Conservation (phyloP, 2,329 filamentous ascomycete species). For the Aspergillus sp. region DNA sequence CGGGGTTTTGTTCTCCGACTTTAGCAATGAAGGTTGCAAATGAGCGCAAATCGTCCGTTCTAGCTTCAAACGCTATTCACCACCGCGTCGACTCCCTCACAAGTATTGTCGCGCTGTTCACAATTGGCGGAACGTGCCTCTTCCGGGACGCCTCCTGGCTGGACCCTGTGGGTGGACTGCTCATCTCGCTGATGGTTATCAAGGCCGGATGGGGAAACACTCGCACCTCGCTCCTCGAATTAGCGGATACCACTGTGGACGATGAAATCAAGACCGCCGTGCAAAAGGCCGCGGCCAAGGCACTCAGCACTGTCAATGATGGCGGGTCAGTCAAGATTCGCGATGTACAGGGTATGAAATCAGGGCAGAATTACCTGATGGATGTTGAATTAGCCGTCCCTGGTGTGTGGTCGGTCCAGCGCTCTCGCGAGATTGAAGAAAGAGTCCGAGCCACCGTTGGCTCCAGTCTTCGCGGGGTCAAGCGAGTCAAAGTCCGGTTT, state of each 20-base stretch:
- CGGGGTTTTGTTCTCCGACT: not conserved
- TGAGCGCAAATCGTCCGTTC: conserved; percentile 90
- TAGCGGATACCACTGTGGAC: conserved; percentile 89
- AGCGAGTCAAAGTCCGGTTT: conserved; percentile 81
- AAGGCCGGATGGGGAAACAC: conserved; percentile 88
- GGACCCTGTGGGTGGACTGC: conserved; percentile 86
- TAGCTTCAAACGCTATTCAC: conserved; percentile 94
- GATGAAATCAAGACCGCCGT: conserved; percentile 76
- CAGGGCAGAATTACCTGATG: conserved; percentile 92
- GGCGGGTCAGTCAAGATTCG: conserved; percentile 67
- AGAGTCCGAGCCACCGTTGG: conserved; percentile 71
- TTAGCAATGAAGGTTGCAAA: conserved; percentile 93
- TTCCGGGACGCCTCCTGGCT: conserved; percentile 85
- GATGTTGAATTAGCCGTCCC: conserved; percentile 86
- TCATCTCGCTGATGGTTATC: conserved; percentile 92
- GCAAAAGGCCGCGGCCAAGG: conserved; percentile 62
- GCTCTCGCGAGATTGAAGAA: conserved; percentile 69
- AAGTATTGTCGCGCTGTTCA: conserved; percentile 85
- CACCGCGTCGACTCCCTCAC: conserved; percentile 96
- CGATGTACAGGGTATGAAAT: conserved; percentile 86
- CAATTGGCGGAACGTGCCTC: conserved; percentile 86
- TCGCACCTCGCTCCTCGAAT: conserved; percentile 74
- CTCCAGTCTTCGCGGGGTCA: conserved; percentile 76
- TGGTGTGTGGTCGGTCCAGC: conserved; percentile 70
- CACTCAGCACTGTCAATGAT: conserved; percentile 55